Base-by-base conservation (phyloP, 768 basidiomycete genomes). In the Russula lepida region DNA sequence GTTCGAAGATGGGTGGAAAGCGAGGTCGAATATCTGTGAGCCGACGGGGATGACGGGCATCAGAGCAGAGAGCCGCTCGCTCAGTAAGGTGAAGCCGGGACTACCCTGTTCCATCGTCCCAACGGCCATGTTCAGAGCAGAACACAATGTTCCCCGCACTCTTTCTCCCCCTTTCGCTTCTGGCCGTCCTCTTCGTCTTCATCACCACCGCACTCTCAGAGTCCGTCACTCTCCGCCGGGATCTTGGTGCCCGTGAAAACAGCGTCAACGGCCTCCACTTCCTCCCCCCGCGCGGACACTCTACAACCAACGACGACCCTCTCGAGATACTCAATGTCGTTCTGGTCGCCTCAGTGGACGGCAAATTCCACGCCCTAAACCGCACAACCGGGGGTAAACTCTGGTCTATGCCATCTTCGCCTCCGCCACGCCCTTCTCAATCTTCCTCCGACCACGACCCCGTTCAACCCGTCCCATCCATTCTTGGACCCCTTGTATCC, bases 361-460 rank as follows among this genome's bases (percentile, higher is more conserved):
- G 95, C 27, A 92, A 86, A 60, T 85, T 99, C 35, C 95, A 98
- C 76, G 97, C 93, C 0, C 78, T 98, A 65, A 93, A 95, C 69
- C 78, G 95, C 62, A 85, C 87, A 0, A 86, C 87, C 0, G 95
- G 95, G 0, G 80, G 81, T 17, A 78, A 82, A 9, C 76, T 94
- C 0, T 99, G 95, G 95, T 92, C 92, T 37, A 89, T 94, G 85
- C 81, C 85, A 8, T 81, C 85, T 17, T 79, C 80, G 50, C 73
- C 82, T 68, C 74, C 71, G 41, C 68, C 73, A 15, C 54, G 7
- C 28, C 8, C 39, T 32, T 30, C 54, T 37, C 71, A 75, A 9
- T 70, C 75, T 17, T 71, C 77, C 15, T 41, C 53, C 39, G 33
- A 51, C 17, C 43, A 35, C 13, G 56, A 67, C 1, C 44, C 69